These are phyloP conservation scores for Botrytis elliptica DNA, from an alignment of 2,329 filamentous ascomycete genomes.

Conservation along the genomic window DNA sequence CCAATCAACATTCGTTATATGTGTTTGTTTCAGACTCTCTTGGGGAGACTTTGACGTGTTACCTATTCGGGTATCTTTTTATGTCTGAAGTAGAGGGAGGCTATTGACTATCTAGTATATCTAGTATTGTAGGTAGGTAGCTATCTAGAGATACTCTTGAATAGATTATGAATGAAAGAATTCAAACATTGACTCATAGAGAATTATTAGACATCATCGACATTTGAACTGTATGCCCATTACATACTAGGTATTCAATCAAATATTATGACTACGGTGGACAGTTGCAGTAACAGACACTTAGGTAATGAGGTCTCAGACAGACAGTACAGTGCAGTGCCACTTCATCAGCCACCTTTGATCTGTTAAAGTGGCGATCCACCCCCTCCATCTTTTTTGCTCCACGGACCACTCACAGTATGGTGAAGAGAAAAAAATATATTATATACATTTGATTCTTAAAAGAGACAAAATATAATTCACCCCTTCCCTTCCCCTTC, in stretches of 20 bases:
- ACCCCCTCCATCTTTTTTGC: neutral
- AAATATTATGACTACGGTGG: too few relatives aligned
- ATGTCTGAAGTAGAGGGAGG: neutral
- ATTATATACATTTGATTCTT: neutral
- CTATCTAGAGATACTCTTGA: neutral
- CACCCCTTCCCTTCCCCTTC: neutral
- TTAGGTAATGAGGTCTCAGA: neutral
- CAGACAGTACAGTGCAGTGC: neutral
- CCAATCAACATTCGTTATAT: neutral
- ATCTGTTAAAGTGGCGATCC: conserved; percentile 11
- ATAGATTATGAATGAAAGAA: neutral
- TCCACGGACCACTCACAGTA: neutral
- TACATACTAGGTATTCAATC: too few relatives aligned
- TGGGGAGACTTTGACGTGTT: neutral
- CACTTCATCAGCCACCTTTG: neutral
- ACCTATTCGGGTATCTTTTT: neutral
- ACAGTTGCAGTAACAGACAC: too few relatives aligned
- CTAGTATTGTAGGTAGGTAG: too few relatives aligned
- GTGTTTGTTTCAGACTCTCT: neutral
- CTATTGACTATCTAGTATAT: too few relatives aligned
- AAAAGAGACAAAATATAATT: neutral
- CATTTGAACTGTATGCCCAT: too few relatives aligned
- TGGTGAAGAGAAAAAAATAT: conserved; percentile 1
- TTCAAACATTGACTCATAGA: neutral
- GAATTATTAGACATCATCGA: too few relatives aligned